These are phyloP conservation scores for Domatiomyces catenatus DNA, from an alignment of 2,329 filamentous ascomycete genomes.

Conservation along the genomic window DNA sequence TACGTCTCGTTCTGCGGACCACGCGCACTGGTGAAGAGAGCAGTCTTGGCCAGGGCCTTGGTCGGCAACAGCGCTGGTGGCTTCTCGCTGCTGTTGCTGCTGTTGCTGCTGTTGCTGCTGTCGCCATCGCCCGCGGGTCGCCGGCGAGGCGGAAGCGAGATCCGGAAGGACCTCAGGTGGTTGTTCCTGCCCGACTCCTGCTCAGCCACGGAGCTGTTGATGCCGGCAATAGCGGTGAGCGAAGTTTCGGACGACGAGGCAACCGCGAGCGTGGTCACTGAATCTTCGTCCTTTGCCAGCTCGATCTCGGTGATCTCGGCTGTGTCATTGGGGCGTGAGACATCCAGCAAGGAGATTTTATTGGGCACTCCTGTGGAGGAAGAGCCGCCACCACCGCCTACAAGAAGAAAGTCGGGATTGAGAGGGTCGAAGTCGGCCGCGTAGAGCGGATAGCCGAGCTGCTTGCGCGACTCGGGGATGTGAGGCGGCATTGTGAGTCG, in stretches of 20 bases:
- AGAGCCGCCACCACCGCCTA: conserved; percentile 76
- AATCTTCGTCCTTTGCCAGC: conserved; percentile 73
- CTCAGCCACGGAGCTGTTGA: conserved; percentile 64
- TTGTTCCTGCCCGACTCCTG: conserved; percentile 63
- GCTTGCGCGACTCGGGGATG: conserved; percentile 9
- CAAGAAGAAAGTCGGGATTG: conserved; percentile 58
- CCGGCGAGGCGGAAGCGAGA: conserved; percentile 40
- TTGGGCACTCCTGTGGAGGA: conserved; percentile 70
- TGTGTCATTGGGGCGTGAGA: conserved; percentile 48
- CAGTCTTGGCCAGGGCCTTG: conserved; percentile 20
- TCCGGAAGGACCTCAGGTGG: conserved; percentile 63
- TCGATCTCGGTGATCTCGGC: conserved; percentile 56
- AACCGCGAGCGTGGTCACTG: conserved; percentile 65
- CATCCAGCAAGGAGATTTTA: conserved; percentile 62
- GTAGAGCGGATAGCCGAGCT: conserved; percentile 68
- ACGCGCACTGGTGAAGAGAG: conserved; percentile 20
- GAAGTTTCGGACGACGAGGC: conserved; percentile 42
- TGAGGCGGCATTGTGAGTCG: conserved; percentile 8
- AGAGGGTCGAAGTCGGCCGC: conserved; percentile 75
- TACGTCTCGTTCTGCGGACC: conserved; percentile 41
- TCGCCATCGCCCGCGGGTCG: conserved; percentile 13
- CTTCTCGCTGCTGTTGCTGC: conserved; percentile 2
- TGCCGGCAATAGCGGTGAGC: conserved; percentile 52
- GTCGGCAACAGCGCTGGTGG: background rate
- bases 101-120: no score